These are phyloP conservation scores for Kluyveromyces dobzhanskii DNA, from an alignment of 805 yeast species.

Conservation along the genomic window DNA sequence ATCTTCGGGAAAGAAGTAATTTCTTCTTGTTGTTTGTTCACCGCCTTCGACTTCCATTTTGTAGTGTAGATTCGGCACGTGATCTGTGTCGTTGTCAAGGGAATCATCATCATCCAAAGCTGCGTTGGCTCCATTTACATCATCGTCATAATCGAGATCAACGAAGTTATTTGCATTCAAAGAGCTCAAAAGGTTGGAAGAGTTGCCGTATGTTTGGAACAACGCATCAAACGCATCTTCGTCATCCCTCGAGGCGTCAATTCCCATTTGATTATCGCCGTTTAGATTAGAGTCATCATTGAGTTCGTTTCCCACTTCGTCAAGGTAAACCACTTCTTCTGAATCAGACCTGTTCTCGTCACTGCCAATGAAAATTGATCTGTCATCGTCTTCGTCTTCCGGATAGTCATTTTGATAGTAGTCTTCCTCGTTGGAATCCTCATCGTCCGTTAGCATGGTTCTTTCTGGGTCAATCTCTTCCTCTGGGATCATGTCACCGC, in stretches of 20 bases:
- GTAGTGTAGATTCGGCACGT: no score
- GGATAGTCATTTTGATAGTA: conserved; percentile 92
- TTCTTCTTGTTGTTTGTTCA: conserved; percentile 29
- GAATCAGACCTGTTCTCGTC: conserved; percentile 31
- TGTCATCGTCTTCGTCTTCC: conserved; percentile 75
- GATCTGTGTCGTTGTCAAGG: no score
- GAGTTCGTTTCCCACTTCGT: neutral
- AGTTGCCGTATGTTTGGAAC: conserved; percentile 17
- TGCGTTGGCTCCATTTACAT: conserved; percentile 9
- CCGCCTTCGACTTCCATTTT: conserved; percentile 10
- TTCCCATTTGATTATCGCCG: neutral
- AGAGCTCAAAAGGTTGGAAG: conserved; percentile 18
- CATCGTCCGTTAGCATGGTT: conserved; percentile 52
- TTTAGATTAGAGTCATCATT: conserved; percentile 9
- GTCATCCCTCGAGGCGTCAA: conserved; percentile 2
- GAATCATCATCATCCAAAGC: conserved; percentile 1
- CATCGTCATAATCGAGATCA: conserved; percentile 22
- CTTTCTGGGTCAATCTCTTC: conserved; percentile 34
- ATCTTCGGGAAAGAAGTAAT: conserved; percentile 49
- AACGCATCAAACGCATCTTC: conserved; percentile 9
- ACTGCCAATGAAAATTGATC: conserved; percentile 30
- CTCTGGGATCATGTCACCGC: conserved; percentile 28
- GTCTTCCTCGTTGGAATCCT: conserved; percentile 86
- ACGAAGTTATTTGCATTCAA: conserved; percentile 23
- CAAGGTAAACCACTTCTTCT: conserved; percentile 23